Conservation (phyloP, 1,139 yeast genomes). For the Kodamaea ohmeri region DNA sequence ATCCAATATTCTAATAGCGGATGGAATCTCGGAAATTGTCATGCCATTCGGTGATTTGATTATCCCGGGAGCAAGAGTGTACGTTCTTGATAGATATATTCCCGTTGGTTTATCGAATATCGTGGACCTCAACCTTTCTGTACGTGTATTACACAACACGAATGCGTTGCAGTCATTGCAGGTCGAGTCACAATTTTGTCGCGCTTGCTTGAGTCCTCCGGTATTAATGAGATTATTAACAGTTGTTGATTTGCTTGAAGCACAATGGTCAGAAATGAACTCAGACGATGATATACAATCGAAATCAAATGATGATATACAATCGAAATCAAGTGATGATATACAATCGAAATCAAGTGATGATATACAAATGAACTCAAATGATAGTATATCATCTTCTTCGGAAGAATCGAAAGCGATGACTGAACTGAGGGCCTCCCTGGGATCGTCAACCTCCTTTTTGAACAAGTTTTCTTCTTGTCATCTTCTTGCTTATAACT, state of each 20-base stretch:
- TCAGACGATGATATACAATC: neutral
- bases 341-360: too few species aligned
- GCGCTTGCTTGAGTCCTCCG: conserved; percentile 56
- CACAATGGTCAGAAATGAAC: neutral
- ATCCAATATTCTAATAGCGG: conserved; percentile 21
- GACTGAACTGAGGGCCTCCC: neutral
- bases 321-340: too few species aligned
- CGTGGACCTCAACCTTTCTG: conserved; percentile 38
- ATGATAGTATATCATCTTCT: too few species aligned
- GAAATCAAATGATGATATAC: too few species aligned
- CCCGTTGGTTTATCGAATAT: conserved; percentile 47
- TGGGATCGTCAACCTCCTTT: conserved; percentile 10
- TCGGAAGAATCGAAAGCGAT: too few species aligned
- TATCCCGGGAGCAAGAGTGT: conserved; percentile 43
- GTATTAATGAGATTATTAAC: conserved; percentile 40
- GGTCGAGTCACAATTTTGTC: conserved; percentile 54
- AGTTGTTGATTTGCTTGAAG: conserved; percentile 11
- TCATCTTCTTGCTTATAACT: conserved; percentile 60
- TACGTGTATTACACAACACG: conserved; percentile 33
- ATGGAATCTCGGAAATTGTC: conserved; percentile 14
- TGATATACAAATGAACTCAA: too few species aligned
- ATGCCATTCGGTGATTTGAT: conserved; percentile 38
- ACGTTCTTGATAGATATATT: conserved; percentile 33
- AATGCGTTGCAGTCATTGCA: conserved; percentile 46
- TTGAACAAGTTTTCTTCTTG: conserved; percentile 43